These are phyloP conservation scores for Vinca major DNA, from an alignment of 305 asterid species.

Conservation along the genomic window DNA sequence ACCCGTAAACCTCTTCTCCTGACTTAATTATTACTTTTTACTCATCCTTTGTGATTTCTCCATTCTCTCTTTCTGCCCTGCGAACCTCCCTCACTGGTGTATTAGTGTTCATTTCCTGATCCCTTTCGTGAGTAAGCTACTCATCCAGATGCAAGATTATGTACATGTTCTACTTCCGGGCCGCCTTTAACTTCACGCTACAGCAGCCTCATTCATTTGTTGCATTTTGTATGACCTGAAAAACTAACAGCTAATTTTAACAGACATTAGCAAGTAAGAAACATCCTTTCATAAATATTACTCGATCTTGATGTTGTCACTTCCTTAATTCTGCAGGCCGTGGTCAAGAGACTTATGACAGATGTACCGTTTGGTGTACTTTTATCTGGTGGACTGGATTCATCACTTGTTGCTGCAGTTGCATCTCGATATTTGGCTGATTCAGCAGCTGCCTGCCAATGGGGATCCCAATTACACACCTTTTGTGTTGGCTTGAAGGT, in stretches of 20 bases:
- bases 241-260: neutral
- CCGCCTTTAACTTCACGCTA: neutral
- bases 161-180: neutral
- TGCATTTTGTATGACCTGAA: constrained; percentile 3
- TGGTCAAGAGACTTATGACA: constrained; percentile 87
- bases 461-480: constrained; percentile 92
- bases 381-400: constrained; percentile 97
- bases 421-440: constrained; percentile 75
- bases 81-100: neutral
- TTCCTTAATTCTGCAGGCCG: constrained; percentile 57
- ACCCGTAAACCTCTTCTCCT: neutral
- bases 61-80: too few species aligned
- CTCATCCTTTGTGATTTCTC: neutral
- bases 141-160: neutral
- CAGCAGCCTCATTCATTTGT: neutral
- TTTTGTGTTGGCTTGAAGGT: constrained; percentile 94
- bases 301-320: constrained; percentile 6
- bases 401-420: constrained; percentile 98
- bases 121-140: neutral
- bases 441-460: constrained; percentile 58
- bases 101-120: neutral
- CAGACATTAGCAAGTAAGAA: neutral
- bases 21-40: neutral
- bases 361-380: constrained; percentile 99
- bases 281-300: too few species aligned